Evolutionary conservation across 768 basidiomycete genomes (phyloP).

Genomic region (Hygrophorus pudorinus): DNA sequence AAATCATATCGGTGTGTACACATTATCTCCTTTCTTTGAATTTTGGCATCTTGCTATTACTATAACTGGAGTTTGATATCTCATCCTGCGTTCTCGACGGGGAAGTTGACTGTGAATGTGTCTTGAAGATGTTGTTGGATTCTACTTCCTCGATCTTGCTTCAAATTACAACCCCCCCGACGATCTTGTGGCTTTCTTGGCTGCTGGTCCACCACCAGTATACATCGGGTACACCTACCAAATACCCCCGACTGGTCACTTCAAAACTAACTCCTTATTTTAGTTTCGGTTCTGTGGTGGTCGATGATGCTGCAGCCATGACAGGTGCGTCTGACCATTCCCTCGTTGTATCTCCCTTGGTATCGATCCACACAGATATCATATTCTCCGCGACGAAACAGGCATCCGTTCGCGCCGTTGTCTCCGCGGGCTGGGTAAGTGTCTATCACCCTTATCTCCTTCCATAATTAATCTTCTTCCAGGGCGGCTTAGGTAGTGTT

Average conservation of each 20-base stretch:
- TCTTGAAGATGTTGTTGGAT: conserved; percentile 46
- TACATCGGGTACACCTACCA: conserved; percentile 39
- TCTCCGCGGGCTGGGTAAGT: conserved; percentile 53
- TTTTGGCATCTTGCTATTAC: too few species aligned
- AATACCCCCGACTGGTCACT: too few species aligned
- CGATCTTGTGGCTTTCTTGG: conserved; percentile 40
- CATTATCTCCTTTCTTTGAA: not conserved
- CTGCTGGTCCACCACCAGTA: conserved; percentile 39
- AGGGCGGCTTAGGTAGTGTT: conserved; percentile 47
- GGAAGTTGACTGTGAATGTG: not conserved
- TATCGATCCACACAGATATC: conserved; percentile 23
- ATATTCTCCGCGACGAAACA: conserved; percentile 49
- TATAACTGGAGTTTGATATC: not conserved
- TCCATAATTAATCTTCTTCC: not conserved
- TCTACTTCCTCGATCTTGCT: conserved; percentile 50
- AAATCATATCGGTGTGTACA: conserved; percentile 40
- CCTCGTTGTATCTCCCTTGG: too few species aligned
- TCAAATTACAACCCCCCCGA: conserved; percentile 35
- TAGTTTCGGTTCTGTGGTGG: conserved; percentile 54
- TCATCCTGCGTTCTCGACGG: conserved; percentile 4
- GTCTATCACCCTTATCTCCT: not conserved
- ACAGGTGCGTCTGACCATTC: conserved; percentile 25
- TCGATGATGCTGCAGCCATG: conserved; percentile 43
- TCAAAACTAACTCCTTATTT: not conserved
- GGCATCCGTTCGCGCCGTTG: conserved; percentile 48